phyloP scores from a whole-genome alignment of 1,284 basidiomycete species.

The Boletus albobrunnescens region DNA sequence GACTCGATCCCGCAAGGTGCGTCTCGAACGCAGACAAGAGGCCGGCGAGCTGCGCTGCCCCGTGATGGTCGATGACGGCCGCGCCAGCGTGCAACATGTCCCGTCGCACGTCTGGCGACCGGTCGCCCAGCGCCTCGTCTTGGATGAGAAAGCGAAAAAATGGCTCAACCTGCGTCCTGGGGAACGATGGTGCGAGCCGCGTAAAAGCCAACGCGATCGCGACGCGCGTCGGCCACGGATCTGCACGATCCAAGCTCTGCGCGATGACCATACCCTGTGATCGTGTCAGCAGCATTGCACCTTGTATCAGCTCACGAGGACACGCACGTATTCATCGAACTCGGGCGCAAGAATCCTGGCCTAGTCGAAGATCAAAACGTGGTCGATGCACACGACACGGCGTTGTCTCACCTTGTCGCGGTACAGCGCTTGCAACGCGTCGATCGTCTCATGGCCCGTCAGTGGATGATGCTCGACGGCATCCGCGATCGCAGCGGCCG shows the following conservation, averaged over 20 bases:
- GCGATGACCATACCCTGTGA: conserved; percentile 89
- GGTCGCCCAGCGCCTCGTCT: conserved; percentile 86
- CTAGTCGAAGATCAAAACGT: conserved; percentile 30
- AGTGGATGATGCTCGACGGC: conserved; percentile 75
- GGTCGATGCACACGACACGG: neutral
- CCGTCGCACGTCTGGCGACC: conserved; percentile 75
- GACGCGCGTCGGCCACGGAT: conserved; percentile 86
- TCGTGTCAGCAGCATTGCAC: neutral
- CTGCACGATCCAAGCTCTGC: conserved; percentile 83
- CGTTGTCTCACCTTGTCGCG: conserved; percentile 64
- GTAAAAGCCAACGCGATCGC: conserved; percentile 76
- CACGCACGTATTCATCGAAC: conserved; percentile 80
- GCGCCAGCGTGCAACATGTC: conserved; percentile 87
- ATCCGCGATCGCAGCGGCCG: conserved; percentile 75
- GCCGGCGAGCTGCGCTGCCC: conserved; percentile 66
- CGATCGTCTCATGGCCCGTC: conserved; percentile 48
- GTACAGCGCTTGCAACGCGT: conserved; percentile 69
- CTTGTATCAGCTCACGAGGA: neutral
- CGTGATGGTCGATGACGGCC: conserved; percentile 81
- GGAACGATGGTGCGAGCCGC: conserved; percentile 67
- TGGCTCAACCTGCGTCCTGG: conserved; percentile 61
- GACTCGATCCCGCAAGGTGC: conserved; percentile 63
- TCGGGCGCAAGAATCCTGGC: conserved; percentile 86
- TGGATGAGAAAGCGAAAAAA: conserved; percentile 89
- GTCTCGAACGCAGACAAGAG: conserved; percentile 86